Evolutionary conservation across 2,329 filamentous ascomycete genomes (phyloP).

Genomic region (Verticillium isaacii): DNA sequence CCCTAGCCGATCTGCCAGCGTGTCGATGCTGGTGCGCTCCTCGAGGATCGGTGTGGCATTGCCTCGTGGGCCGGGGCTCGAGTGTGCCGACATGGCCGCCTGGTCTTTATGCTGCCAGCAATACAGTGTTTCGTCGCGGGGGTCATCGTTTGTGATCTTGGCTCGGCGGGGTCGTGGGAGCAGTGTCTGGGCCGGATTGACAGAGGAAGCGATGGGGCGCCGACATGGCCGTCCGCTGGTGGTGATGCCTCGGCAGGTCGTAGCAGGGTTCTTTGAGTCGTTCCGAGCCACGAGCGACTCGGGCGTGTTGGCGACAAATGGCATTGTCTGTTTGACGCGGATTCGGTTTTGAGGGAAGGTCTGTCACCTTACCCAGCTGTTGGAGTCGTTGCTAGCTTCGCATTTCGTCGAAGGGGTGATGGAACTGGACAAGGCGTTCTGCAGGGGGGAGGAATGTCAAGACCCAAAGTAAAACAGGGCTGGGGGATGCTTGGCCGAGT

Average conservation of each 20-base stretch:
- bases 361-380: background rate
- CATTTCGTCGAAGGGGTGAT: background rate
- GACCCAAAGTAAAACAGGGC: background rate
- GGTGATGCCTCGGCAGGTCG: slow-evolving; percentile 86
- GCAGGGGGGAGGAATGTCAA: background rate
- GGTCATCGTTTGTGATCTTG: slow-evolving; percentile 39
- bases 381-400: background rate
- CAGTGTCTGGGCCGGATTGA: slow-evolving; percentile 12
- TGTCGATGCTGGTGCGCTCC: slow-evolving; percentile 77
- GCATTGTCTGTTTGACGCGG: slow-evolving; percentile 39
- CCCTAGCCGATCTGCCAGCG: slow-evolving; percentile 73
- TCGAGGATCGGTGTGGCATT: slow-evolving; percentile 51
- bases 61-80: slow-evolving; percentile 37
- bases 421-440: background rate
- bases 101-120: slow-evolving; percentile 97
- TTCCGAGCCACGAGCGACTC: slow-evolving; percentile 73
- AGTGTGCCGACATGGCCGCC: slow-evolving; percentile 54
- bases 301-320: slow-evolving; percentile 68
- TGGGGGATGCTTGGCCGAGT: background rate
- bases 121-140: slow-evolving; percentile 61
- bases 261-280: slow-evolving; percentile 78
- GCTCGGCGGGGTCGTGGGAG: slow-evolving; percentile 22
- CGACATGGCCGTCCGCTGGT: slow-evolving; percentile 78
- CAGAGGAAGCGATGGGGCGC: slow-evolving; percentile 48
- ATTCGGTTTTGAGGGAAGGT: background rate